Base-by-base conservation (phyloP, 192 early-diverging fungal species). In the Umbelopsis sp. region DNA sequence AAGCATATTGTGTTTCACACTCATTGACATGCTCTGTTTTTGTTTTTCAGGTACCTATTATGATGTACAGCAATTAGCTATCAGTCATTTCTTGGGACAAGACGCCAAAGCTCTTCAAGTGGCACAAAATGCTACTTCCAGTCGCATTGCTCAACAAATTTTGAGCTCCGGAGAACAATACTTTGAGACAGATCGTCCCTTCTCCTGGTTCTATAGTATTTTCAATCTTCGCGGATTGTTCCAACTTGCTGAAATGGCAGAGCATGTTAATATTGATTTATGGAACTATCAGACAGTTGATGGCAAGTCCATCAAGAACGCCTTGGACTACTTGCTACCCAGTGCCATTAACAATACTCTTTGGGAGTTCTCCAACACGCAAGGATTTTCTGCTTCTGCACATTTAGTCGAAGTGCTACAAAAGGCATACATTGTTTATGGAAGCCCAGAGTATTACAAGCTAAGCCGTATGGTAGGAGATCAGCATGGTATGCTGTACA, bases 251-350 rank as follows among this genome's bases (percentile, higher is more conserved):
- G 68, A 78, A 15, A 74, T 72, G 73, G 77, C 72, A 6, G 74
- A 83, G 27, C 73, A 75, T 49, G 68, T 79, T 6, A 74, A 69
- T 9, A 49, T 83, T 15, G 71, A 80, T 48, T 71, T 82, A 71
- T 86, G 80, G 72, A 22, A 69, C 33, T 80, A 85, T 70, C 68
- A 67, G n/a, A 75, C 79, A 2, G 71, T 74, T 6, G 65, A 83
- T 33, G 82, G 82, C 12, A 78, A 83, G 46, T 77, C 72, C 23
- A 76, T 88, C 41, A 74, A 73, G 41, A 68, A 74, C 25, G 86
- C 86, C 0, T 45, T 89, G 21, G 82, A 89, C 53, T 88, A 74
- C 68, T 68, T 89, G 71, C 48, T 86, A 27, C 82, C 85, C 0
- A 78, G 76, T 70, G 79, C 83, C 4, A 46, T 87, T 21, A 73